Evolutionary conservation across 495 filamentous ascomycete genomes (phyloP).

Genomic region (Chaetomidium leptoderma): DNA sequence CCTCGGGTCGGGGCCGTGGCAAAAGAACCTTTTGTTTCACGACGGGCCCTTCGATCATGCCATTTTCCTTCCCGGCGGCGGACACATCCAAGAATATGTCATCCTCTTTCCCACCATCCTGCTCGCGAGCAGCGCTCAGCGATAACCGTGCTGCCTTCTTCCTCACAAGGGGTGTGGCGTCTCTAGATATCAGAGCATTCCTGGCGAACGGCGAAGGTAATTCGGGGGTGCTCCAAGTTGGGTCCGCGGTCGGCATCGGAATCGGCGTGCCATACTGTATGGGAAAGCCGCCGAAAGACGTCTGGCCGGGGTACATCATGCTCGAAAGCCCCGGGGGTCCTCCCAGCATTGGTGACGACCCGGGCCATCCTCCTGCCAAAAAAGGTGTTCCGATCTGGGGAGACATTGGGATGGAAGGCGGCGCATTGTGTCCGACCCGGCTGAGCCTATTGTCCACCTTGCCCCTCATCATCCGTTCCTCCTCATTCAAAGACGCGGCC

Average conservation of each 20-base stretch:
- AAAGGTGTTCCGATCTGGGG: slow-evolving; percentile 1
- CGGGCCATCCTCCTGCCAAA: slow-evolving; percentile 11
- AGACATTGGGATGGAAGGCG: slow-evolving; percentile 4
- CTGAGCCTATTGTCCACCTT: slow-evolving; percentile 11
- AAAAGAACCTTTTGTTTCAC: slow-evolving; percentile 9
- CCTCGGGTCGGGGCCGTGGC: background rate
- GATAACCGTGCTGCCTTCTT: slow-evolving; percentile 14
- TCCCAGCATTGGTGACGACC: background rate
- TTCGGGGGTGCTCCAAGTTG: slow-evolving; percentile 28
- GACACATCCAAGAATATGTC: slow-evolving; percentile 27
- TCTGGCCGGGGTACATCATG: slow-evolving; percentile 17
- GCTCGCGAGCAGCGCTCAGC: slow-evolving; percentile 7
- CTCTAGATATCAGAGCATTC: background rate
- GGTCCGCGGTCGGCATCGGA: slow-evolving; percentile 17
- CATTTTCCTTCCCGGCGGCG: background rate
- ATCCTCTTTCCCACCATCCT: slow-evolving; percentile 28
- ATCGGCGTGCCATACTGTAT: slow-evolving; percentile 14
- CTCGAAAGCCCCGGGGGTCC: slow-evolving; percentile 5
- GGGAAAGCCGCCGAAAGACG: slow-evolving; percentile 9
- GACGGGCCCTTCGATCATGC: background rate
- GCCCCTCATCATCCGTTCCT: slow-evolving; percentile 26
- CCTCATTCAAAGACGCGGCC: slow-evolving; percentile 23
- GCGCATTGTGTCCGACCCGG: background rate
- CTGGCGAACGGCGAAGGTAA: slow-evolving; percentile 21
- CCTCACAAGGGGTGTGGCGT: background rate